Base-by-base conservation (phyloP, 768 basidiomycete species). In the Lyophyllum shimeji region DNA sequence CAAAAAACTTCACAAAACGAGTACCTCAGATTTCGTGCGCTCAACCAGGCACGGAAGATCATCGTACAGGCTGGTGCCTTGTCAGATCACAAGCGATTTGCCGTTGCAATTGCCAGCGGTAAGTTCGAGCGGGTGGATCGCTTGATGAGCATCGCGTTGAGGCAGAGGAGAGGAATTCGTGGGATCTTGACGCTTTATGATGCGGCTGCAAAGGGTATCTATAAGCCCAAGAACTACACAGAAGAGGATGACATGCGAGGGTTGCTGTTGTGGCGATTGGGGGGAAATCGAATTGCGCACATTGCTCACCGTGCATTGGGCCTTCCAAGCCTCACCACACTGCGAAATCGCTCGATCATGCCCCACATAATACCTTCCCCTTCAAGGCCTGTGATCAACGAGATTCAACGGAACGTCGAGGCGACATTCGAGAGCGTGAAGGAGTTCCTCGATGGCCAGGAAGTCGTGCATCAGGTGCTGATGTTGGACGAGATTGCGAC, bases 401-500 rank as follows among this genome's bases (percentile, higher is more conserved):
- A 63, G 34, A 20, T 60, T 5, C 31, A 50, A 23, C 27, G 6
- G 3, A 62, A 62, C 24, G 37, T 62, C 7, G 18, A 42, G 20
- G 48, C 40, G 9, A 50, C 46, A 11, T 56, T 55, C 11, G 17
- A 40, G n/a, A 42, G 44, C 11, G 29, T 46, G 13, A 18, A 34
- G 43, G 49, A 49, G 12, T 39, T 50, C 2, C n/a, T 60, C 7
- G 48, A 51, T 29, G 24, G 9, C 21, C 20, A 34, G 40, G 27
- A 50, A 17, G 23, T 50, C 2, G 27, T 60, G 1, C 69, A 71
- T 45, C 39, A 46, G 7, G 57, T 73, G 6, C 3, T 68, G 45
- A 69, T 69, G 66, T 61, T 69, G 27, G 69, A 74, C 53, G 67
- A 74, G 56, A 3, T 74, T 17, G 64, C 65, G 0, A 55, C 52